Evolutionary conservation across 2,329 filamentous ascomycete species (phyloP).

Genomic region (Phialophora macrospora): DNA sequence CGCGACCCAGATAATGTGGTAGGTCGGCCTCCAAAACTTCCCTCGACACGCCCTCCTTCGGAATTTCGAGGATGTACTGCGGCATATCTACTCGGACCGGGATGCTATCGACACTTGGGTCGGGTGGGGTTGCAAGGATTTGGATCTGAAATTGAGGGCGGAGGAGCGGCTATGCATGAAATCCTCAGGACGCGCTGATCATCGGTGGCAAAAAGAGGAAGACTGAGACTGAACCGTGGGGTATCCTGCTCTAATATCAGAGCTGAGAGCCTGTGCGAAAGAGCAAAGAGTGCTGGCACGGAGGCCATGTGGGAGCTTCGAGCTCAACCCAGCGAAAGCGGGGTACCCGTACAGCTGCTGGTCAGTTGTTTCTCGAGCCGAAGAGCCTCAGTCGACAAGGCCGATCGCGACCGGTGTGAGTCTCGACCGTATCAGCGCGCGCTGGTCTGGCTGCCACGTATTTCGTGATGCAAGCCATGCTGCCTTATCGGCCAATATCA

Average conservation of each 20-base stretch:
- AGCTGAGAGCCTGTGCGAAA: slow-evolving; percentile 10
- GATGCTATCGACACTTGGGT: not conserved
- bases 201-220: slow-evolving; percentile 25
- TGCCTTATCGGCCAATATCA: slow-evolving; percentile 29
- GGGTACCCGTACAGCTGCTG: slow-evolving; percentile 19
- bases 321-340: slow-evolving; percentile 23
- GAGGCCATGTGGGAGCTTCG: slow-evolving; percentile 18
- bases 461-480: slow-evolving; percentile 17
- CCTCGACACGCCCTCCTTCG: slow-evolving; percentile 24
- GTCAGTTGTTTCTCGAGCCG: slow-evolving; percentile 13
- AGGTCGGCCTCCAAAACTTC: slow-evolving; percentile 28
- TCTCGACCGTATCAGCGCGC: slow-evolving; percentile 4
- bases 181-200: slow-evolving; percentile 14
- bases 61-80: slow-evolving; percentile 13
- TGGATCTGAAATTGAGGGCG: not conserved
- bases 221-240: slow-evolving; percentile 13
- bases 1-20: slow-evolving; percentile 25
- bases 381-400: slow-evolving; percentile 29
- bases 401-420: slow-evolving; percentile 23
- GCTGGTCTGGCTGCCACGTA: slow-evolving; percentile 16
- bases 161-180: slow-evolving; percentile 21
- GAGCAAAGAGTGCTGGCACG: slow-evolving; percentile 2
- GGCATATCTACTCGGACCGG: slow-evolving; percentile 21
- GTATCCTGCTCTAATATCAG: slow-evolving; percentile 18
- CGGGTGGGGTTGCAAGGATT: slow-evolving; percentile 10